Evolutionary conservation across 179 eudicot genomes (phyloP).

Genomic region (Corrigiola litoralis): DNA sequence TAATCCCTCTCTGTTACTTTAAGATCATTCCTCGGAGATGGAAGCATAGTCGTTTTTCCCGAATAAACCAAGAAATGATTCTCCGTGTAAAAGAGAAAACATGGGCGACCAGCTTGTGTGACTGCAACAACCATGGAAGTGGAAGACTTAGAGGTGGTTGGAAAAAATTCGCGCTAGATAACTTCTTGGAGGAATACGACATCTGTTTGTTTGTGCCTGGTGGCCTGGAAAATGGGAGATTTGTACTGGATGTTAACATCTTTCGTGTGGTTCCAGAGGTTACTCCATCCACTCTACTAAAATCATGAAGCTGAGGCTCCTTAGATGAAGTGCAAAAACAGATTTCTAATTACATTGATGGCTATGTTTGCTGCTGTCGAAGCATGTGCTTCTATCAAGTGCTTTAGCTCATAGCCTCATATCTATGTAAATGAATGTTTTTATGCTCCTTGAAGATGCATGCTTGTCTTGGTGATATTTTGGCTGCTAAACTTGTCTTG

Average conservation of each 20-base stretch:
- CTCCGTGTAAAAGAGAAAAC: slow-evolving; percentile 2
- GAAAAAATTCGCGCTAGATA: slow-evolving; percentile 13
- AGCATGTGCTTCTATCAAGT: no score
- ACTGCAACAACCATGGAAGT: no score
- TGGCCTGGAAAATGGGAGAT: background rate
- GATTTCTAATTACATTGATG: no score
- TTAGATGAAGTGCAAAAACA: no score
- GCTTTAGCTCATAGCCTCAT: no score
- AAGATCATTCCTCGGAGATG: slow-evolving; percentile 11
- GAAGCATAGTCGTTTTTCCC: background rate
- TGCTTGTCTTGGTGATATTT: no score
- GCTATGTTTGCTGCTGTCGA: no score
- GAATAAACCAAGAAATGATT: background rate
- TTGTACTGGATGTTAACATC: slow-evolving; percentile 6
- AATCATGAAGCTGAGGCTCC: no score
- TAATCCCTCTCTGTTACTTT: no score
- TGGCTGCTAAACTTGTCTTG: no score
- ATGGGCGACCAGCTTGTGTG: background rate
- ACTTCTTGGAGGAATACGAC: slow-evolving; percentile 14
- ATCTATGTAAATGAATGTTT: no score
- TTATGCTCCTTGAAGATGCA: no score
- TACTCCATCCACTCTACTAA: background rate
- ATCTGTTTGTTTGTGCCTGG: slow-evolving; percentile 13
- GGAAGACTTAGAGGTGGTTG: slow-evolving; percentile 15
- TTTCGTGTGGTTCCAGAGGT: slow-evolving; percentile 15